A percentile compares a stretch with the other conserved stretches of the same genome.
Conservation (phyloP, 495 filamentous ascomycete species). For the Parathielavia appendiculata region DNA sequence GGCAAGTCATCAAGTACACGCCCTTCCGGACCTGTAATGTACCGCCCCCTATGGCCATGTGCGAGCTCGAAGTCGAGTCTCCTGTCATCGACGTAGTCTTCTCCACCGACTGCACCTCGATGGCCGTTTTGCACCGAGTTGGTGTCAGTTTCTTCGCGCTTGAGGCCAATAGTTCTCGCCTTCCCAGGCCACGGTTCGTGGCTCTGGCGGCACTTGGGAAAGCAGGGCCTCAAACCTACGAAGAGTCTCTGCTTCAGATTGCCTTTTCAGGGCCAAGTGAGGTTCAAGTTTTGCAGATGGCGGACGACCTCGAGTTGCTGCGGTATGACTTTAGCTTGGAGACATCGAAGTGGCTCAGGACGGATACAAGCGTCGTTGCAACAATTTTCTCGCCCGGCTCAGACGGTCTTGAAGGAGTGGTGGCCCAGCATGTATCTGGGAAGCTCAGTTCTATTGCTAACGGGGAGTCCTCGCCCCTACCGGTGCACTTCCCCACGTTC, state of each 20-base stretch:
- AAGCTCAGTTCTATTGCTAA: conserved; percentile 26
- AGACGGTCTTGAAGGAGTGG: conserved; percentile 10
- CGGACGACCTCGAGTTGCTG: conserved; percentile 19
- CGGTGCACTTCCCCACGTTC: conserved; percentile 35
- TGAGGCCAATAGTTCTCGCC: conserved; percentile 46
- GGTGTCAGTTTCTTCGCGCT: conserved; percentile 62
- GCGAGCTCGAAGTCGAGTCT: conserved; percentile 59
- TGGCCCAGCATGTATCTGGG: conserved; percentile 38
- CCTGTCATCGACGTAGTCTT: conserved; percentile 72
- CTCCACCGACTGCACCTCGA: conserved; percentile 55
- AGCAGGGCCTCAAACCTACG: conserved; percentile 4
- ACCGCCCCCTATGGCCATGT: conserved; percentile 87
- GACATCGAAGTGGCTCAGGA: conserved; percentile 10
- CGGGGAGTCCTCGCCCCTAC: conserved; percentile 9
- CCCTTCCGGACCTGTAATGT: conserved; percentile 77
- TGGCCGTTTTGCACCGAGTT: conserved; percentile 65
- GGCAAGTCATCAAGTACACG: conserved; percentile 74
- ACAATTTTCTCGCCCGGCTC: conserved; percentile 20
- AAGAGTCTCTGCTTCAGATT: conserved; percentile 26
- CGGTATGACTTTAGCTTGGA: conserved; percentile 18
- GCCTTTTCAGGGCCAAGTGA: conserved; percentile 22
- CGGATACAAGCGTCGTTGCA: conserved; percentile 13
- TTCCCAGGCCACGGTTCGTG: conserved; percentile 29
- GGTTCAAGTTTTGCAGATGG: conserved; percentile 25
- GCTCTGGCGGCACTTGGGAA: conserved; percentile 24